A percentile compares a stretch with the other conserved stretches of the same genome.
Evolutionary conservation across 495 filamentous ascomycete genomes (phyloP).

Genomic region (Podospora pseudopauciseta): DNA sequence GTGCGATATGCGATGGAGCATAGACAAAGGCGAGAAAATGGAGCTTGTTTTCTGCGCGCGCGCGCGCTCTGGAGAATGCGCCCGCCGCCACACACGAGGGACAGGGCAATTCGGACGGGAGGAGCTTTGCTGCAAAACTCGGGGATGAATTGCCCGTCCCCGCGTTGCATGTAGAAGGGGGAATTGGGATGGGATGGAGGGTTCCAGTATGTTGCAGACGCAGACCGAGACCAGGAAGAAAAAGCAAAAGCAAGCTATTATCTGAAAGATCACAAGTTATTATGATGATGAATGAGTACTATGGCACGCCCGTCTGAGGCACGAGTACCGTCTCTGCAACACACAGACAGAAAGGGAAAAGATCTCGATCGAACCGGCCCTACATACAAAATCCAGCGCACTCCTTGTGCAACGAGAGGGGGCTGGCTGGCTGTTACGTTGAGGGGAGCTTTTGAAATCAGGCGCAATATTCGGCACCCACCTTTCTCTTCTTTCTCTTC

Average conservation of each 20-base stretch:
- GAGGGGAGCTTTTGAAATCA: slow-evolving; percentile 10
- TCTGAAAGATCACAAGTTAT: background rate
- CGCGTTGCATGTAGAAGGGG: background rate
- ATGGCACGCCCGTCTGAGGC: background rate
- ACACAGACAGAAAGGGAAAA: background rate
- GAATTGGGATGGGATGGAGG: background rate
- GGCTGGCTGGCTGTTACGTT: background rate
- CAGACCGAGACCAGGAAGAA: background rate
- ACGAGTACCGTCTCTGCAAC: background rate
- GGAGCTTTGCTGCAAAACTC: background rate
- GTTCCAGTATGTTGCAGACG: background rate
- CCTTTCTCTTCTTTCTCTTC: background rate
- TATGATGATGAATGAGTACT: background rate
- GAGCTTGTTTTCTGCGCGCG: background rate
- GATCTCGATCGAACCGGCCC: background rate
- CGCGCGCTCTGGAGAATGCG: background rate
- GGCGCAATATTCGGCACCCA: slow-evolving; percentile 7
- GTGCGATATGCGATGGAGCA: background rate
- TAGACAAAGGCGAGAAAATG: background rate
- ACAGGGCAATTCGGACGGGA: background rate
- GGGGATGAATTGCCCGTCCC: background rate
- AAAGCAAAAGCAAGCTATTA: background rate
- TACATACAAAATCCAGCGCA: background rate
- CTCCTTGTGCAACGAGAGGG: background rate
- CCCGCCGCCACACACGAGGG: background rate